Evolutionary conservation across 2,329 filamentous ascomycete genomes (phyloP).

Genomic region (Ploettnerulaceae sp.): DNA sequence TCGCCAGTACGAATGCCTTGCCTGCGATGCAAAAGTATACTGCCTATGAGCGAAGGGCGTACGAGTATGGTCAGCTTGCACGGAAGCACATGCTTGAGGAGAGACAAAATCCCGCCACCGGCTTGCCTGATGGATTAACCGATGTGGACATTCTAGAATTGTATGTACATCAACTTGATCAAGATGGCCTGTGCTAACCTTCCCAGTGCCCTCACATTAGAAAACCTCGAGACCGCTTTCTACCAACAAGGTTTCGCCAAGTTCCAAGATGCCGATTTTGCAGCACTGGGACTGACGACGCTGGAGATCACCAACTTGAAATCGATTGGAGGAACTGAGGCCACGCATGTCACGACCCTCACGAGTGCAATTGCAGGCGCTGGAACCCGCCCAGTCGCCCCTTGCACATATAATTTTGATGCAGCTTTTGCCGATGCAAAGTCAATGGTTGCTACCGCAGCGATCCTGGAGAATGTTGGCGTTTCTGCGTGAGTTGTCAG

Average conservation of each 20-base stretch:
- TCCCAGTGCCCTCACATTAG: slow-evolving; percentile 61
- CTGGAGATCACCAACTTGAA: slow-evolving; percentile 55
- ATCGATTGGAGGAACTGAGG: slow-evolving; percentile 58
- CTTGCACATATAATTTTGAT: slow-evolving; percentile 66
- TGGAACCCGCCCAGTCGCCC: slow-evolving; percentile 60
- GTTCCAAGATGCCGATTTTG: slow-evolving; percentile 61
- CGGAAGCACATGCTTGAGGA: slow-evolving; percentile 18
- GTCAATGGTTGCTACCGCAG: slow-evolving; percentile 64
- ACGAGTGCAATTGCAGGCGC: slow-evolving; percentile 56
- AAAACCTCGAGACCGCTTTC: slow-evolving; percentile 69
- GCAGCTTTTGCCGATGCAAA: slow-evolving; percentile 55
- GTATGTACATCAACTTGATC: slow-evolving; percentile 34
- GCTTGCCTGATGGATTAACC: slow-evolving; percentile 37
- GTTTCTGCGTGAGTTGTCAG: slow-evolving; percentile 58
- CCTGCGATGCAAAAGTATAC: slow-evolving; percentile 30
- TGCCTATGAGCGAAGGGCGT: slow-evolving; percentile 23
- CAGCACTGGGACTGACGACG: slow-evolving; percentile 52
- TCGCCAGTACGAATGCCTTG: slow-evolving; percentile 25
- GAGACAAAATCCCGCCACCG: slow-evolving; percentile 31
- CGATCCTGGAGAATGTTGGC: slow-evolving; percentile 67
- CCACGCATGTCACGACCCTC: slow-evolving; percentile 55
- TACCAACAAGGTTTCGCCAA: slow-evolving; percentile 66
- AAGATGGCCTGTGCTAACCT: slow-evolving; percentile 10
- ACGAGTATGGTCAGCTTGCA: slow-evolving; percentile 20
- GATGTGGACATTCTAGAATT: slow-evolving; percentile 51